Evolutionary conservation across 331 rosid genomes (phyloP).

Genomic region (Telfairia occidentalis): DNA sequence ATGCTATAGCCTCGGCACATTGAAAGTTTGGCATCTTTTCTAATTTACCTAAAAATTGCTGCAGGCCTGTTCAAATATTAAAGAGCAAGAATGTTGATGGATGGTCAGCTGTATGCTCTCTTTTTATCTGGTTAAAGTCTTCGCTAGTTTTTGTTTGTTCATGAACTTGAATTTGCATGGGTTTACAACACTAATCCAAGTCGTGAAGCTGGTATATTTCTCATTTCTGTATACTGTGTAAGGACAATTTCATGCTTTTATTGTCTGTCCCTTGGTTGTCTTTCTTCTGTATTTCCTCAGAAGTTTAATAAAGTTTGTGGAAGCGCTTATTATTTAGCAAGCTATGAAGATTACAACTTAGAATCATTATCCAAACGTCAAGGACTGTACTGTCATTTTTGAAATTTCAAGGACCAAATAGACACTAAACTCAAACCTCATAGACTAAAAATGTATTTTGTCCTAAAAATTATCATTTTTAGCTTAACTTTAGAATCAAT

Average conservation of each 20-base stretch:
- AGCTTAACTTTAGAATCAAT: too few species aligned
- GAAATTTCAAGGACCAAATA: too few species aligned
- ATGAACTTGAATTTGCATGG: conserved; percentile 5
- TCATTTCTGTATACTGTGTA: neutral
- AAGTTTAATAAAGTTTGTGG: neutral
- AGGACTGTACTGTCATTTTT: too few species aligned
- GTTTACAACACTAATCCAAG: neutral
- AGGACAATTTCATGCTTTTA: neutral
- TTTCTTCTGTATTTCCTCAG: neutral
- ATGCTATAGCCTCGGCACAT: neutral
- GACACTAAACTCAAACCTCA: too few species aligned
- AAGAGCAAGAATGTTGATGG: conserved; percentile 75
- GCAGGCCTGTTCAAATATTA: conserved; percentile 74
- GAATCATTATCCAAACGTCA: too few species aligned
- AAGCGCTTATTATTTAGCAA: neutral
- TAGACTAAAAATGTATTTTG: too few species aligned
- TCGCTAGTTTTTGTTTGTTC: neutral
- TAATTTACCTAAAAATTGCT: neutral
- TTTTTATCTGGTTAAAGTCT: conserved; percentile 8
- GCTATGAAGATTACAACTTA: neutral
- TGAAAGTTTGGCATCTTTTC: neutral
- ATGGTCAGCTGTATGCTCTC: conserved; percentile 73
- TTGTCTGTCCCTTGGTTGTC: neutral
- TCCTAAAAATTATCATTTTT: too few species aligned
- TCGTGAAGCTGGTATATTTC: neutral